Base-by-base conservation (phyloP, 2,329 filamentous ascomycete species). In the Sclerotinia borealis region DNA sequence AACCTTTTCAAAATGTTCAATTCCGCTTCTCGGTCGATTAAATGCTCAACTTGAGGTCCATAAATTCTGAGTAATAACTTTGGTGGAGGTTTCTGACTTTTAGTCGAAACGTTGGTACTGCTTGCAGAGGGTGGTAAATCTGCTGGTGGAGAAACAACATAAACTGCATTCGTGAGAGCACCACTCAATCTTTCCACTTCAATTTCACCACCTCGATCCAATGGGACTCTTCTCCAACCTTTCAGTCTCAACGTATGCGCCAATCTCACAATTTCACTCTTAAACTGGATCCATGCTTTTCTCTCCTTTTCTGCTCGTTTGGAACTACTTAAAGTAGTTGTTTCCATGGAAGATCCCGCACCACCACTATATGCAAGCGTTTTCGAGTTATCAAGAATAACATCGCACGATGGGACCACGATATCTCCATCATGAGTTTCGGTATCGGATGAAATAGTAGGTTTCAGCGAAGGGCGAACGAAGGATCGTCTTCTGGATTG, bases 151-250 rank as follows among this genome's bases (percentile, higher is more conserved):
- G 86, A 89, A 27, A 98, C 92, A 58, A 96, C 92, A 73, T 98
- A 99, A 41, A 99, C 93, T 13, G 93, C 92, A 74, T 99, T 99
- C 25, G 95, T 99, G 69, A 99, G 78, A 10, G 95, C 95, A 65
- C 95, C 95, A 74, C 93, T 97, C 34, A 96, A 80, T 56, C 91
- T 84, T 75, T 90, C 83, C 7, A 95, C 88, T 2, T 82, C 82
- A 67, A 95, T 87, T 43, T 80, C 80, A 58, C 85, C 84, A 68
- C 89, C 90, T 67, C 81, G 79, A 13, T 91, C 89, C 59, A 93
- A 78, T 0, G 91, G 84, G 0, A 99, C 86, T 65, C 87, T 87
- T 60, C 93, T 86, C 95, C 95, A 99, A 11, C 93, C 92, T 75
- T 96, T 96, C 37, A 98, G 82, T 60, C 87, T 86, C 59, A 99